Conservation (phyloP, 1,284 basidiomycete genomes). For the Ganoderma resinaceum region DNA sequence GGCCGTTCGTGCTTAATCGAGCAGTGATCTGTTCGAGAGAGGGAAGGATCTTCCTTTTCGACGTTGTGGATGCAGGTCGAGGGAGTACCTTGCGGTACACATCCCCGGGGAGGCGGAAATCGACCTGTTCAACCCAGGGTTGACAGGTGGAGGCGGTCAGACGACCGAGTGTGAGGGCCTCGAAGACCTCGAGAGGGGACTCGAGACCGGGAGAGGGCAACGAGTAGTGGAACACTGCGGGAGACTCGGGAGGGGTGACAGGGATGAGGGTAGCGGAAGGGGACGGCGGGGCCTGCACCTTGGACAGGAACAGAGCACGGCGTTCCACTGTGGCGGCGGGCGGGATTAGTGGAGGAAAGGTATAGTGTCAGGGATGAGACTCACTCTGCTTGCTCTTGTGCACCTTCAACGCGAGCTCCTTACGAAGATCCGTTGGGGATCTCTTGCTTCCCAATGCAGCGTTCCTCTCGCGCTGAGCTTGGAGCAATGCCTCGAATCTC, state of each 20-base stretch:
- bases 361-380: conserved; percentile 35
- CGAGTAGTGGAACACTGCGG: conserved; percentile 70
- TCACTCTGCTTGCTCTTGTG: conserved; percentile 79
- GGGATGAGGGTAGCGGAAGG: conserved; percentile 62
- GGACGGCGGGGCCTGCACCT: conserved; percentile 69
- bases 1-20: conserved; percentile 53
- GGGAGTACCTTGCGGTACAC: conserved; percentile 30
- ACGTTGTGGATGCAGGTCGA: conserved; percentile 8
- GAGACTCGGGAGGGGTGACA: conserved; percentile 74
- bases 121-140: conserved; percentile 72
- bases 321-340: conserved; percentile 62
- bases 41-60: conserved; percentile 52
- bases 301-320: conserved; percentile 76
- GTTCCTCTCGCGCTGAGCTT: conserved; percentile 62
- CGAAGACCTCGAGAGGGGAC: conserved; percentile 67
- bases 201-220: conserved; percentile 72
- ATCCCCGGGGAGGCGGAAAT: conserved; percentile 56
- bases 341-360: conserved; percentile 7
- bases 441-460: conserved; percentile 53
- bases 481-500: conserved; percentile 68
- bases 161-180: conserved; percentile 51
- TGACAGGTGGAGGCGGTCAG: conserved; percentile 42
- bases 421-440: conserved; percentile 62
- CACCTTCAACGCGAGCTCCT: conserved; percentile 74
- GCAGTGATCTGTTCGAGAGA: conserved; percentile 81